A percentile compares a stretch with the other conserved stretches of the same genome.
Evolutionary conservation across 805 yeast genomes (phyloP).

Genomic region (Starmerella gropengiesseri): DNA sequence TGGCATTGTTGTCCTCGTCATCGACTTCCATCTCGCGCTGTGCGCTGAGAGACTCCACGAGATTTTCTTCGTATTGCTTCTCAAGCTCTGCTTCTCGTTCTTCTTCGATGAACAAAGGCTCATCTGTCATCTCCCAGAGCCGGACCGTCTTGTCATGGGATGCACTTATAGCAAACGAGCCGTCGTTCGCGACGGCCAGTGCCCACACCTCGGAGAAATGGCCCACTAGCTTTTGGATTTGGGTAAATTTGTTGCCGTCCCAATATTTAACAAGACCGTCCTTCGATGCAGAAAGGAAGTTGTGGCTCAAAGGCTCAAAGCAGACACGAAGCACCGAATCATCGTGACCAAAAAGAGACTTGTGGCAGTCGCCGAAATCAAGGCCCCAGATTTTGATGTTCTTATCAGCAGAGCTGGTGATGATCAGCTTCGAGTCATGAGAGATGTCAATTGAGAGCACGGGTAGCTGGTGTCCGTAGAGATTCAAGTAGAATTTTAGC

Average conservation of each 20-base stretch:
- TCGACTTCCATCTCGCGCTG: constrained; percentile 9
- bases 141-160: constrained; percentile 91
- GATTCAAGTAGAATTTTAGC: constrained; percentile 72
- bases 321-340: constrained; percentile 85
- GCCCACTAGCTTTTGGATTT: constrained; percentile 73
- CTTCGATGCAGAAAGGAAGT: constrained; percentile 81
- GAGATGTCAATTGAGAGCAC: constrained; percentile 89
- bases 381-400: constrained; percentile 97
- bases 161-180: constrained; percentile 62
- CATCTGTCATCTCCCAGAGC: constrained; percentile 88
- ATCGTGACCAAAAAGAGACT: constrained; percentile 91
- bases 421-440: constrained; percentile 70
- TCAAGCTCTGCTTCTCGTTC: constrained; percentile 94
- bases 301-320: constrained; percentile 75
- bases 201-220: constrained; percentile 96
- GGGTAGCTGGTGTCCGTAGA: constrained; percentile 94
- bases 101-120: constrained; percentile 92
- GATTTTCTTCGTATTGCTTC: constrained; percentile 73
- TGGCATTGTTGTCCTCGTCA: constrained; percentile 37
- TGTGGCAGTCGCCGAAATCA: constrained; percentile 98
- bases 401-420: constrained; percentile 94
- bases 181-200: constrained; percentile 58
- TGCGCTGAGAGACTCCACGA: constrained; percentile 57
- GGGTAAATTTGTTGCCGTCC: constrained; percentile 97
- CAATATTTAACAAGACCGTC: constrained; percentile 87